Percentiles rank a stretch among this genome's conserved stretches.
Conservation (phyloP, 2,329 filamentous ascomycete genomes). For the Clonostachys solani region DNA sequence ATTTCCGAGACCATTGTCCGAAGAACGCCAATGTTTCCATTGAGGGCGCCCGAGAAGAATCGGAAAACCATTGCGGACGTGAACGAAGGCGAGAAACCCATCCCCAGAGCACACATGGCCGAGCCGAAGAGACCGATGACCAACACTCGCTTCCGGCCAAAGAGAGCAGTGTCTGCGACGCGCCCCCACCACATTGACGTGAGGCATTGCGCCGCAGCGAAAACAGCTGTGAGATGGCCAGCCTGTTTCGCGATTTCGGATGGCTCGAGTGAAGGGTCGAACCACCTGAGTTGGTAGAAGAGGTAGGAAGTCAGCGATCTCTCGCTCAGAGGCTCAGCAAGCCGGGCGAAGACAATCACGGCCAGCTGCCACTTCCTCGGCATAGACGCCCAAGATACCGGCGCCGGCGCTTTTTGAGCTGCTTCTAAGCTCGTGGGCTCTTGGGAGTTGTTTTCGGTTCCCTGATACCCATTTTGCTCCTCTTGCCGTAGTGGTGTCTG, state of each 20-base stretch:
- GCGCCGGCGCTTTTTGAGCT: too few relatives aligned
- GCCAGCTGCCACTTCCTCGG: slow-evolving; percentile 75
- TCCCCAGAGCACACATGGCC: slow-evolving; percentile 62
- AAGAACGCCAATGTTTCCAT: slow-evolving; percentile 45
- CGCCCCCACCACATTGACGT: slow-evolving; percentile 73
- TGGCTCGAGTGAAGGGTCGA: slow-evolving; percentile 49
- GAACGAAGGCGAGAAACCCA: slow-evolving; percentile 68
- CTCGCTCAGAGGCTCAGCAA: slow-evolving; percentile 72
- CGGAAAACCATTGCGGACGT: slow-evolving; percentile 61
- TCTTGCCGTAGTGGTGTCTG: too few relatives aligned
- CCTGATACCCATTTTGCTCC: too few relatives aligned
- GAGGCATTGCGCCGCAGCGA: slow-evolving; percentile 69
- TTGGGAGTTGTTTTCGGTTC: too few relatives aligned
- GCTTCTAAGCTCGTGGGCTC: too few relatives aligned
- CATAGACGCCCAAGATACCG: slow-evolving; percentile 58
- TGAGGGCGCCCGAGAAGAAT: slow-evolving; percentile 54
- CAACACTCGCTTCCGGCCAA: slow-evolving; percentile 65
- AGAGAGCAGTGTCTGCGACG: slow-evolving; percentile 51
- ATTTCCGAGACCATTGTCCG: slow-evolving; percentile 17
- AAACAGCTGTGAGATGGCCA: slow-evolving; percentile 65
- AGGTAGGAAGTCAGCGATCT: slow-evolving; percentile 67
- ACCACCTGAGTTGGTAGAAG: slow-evolving; percentile 70
- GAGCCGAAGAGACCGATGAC: slow-evolving; percentile 66
- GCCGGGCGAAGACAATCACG: slow-evolving; percentile 71
- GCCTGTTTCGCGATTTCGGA: slow-evolving; percentile 61